A percentile compares a stretch with the other conserved stretches of the same genome.
Conservation (phyloP, 352 stramenopile genomes). For the Pythium phragmiticola region DNA sequence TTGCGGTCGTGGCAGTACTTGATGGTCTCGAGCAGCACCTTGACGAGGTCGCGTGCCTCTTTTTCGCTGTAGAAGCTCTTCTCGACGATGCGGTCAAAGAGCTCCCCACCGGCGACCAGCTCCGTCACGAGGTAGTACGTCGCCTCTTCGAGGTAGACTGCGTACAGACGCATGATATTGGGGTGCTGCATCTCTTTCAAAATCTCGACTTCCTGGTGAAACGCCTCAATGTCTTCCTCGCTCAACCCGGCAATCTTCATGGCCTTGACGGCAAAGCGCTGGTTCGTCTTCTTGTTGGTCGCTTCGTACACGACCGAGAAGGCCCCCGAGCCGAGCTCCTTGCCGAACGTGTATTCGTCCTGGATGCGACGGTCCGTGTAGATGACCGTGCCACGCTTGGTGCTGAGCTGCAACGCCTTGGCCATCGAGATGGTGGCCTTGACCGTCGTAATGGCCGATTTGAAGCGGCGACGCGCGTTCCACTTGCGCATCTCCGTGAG, state of each 20-base stretch:
- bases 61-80: conserved; percentile 87
- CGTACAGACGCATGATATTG: conserved; percentile 88
- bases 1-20: conserved; percentile 82
- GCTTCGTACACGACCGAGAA: conserved; percentile 52
- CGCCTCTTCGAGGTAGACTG: conserved; percentile 89
- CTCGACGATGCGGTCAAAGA: conserved; percentile 87
- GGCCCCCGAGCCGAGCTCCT: conserved; percentile 48
- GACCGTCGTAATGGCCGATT: conserved; percentile 90
- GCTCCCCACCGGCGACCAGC: conserved; percentile 86
- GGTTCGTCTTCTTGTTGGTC: conserved; percentile 41
- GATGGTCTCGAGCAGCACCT: conserved; percentile 78
- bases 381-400: conserved; percentile 28
- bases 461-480: conserved; percentile 94
- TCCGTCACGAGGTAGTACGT: conserved; percentile 98
- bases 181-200: conserved; percentile 84
- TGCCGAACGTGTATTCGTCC: conserved; percentile 36
- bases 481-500: conserved; percentile 90
- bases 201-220: conserved; percentile 44
- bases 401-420: conserved; percentile 54
- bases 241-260: conserved; percentile 32
- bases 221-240: conserved; percentile 30
- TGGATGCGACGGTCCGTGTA: conserved; percentile 33
- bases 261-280: conserved; percentile 57
- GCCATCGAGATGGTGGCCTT: conserved; percentile 75
- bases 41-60: conserved; percentile 75